These are phyloP conservation scores for Neurospora africana DNA, from an alignment of 495 filamentous ascomycete genomes.

Conservation along the genomic window DNA sequence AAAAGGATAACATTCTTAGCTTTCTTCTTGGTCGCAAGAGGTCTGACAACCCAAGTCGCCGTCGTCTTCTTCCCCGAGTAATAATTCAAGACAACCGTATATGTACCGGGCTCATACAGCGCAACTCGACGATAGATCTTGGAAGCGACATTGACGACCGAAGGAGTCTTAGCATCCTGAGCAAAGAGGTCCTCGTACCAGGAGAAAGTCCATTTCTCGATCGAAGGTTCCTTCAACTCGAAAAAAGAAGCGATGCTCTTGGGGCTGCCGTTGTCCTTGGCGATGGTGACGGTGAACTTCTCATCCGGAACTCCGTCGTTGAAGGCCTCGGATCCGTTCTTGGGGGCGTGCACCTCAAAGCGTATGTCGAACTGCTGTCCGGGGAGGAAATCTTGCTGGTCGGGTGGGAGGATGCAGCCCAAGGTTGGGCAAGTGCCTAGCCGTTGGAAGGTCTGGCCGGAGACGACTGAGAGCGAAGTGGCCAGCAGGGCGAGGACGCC, in stretches of 20 bases:
- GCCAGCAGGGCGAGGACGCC: constrained; percentile 20
- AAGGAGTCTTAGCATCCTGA: constrained; percentile 48
- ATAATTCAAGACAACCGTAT: constrained; percentile 59
- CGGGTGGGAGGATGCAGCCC: constrained; percentile 66
- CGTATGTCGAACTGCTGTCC: constrained; percentile 69
- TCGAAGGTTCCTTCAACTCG: constrained; percentile 37
- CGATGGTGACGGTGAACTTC: constrained; percentile 57
- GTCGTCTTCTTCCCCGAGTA: constrained; percentile 52
- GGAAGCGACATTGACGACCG: constrained; percentile 58
- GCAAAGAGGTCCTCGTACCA: constrained; percentile 71
- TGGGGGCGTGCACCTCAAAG: constrained; percentile 63
- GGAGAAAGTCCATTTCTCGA: constrained; percentile 61
- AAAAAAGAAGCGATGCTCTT: constrained; percentile 49
- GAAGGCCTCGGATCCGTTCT: constrained; percentile 63
- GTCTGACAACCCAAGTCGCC: constrained; percentile 61
- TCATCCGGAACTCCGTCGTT: constrained; percentile 49
- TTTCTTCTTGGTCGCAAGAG: constrained; percentile 49
- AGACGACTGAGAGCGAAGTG: constrained; percentile 22
- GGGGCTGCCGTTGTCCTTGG: constrained; percentile 41
- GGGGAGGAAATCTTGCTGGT: constrained; percentile 65
- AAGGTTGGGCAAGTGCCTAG: constrained; percentile 59
- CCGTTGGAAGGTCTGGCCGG: constrained; percentile 59
- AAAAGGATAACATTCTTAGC: constrained; percentile 72
- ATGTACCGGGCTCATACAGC: constrained; percentile 59
- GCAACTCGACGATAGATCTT: constrained; percentile 59